phyloP scores from a whole-genome alignment of 345 rosid species.

The Salix dunnii region DNA sequence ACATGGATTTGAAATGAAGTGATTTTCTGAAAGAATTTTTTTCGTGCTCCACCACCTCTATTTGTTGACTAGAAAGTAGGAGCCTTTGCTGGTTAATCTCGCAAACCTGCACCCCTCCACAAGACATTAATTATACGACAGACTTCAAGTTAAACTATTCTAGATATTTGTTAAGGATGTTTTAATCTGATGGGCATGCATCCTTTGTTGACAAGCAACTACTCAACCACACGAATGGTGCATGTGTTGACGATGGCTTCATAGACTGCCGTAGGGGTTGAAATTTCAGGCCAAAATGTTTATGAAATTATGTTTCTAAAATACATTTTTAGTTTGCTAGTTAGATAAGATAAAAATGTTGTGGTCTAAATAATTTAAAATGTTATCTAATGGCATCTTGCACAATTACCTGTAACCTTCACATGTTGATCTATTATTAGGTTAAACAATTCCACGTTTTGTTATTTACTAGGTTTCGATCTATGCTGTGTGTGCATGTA shows the following conservation, averaged over 20 bases:
- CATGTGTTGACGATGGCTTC: conserved; percentile 9
- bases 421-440: conserved; percentile 1
- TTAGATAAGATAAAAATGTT: neutral
- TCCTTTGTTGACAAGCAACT: conserved; percentile 30
- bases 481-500: neutral
- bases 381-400: neutral
- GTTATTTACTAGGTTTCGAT: neutral
- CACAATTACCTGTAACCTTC: conserved; percentile 7
- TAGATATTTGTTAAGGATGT: neutral
- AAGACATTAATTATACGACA: neutral
- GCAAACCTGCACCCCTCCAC: neutral
- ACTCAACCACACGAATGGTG: conserved; percentile 11
- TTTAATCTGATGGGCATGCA: conserved; percentile 2
- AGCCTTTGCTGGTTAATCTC: neutral
- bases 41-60: neutral
- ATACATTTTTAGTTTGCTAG: neutral
- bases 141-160: neutral
- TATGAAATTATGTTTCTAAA: neutral
- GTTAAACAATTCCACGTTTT: neutral
- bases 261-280: conserved; percentile 23
- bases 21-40: neutral
- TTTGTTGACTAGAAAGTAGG: neutral
- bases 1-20: neutral
- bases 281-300: conserved; percentile 10
- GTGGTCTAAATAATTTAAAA: neutral